Percentiles rank a stretch among this genome's conserved stretches.
Evolutionary conservation across 768 basidiomycete species (phyloP).

Genomic region (Punctularia strigosozonata): DNA sequence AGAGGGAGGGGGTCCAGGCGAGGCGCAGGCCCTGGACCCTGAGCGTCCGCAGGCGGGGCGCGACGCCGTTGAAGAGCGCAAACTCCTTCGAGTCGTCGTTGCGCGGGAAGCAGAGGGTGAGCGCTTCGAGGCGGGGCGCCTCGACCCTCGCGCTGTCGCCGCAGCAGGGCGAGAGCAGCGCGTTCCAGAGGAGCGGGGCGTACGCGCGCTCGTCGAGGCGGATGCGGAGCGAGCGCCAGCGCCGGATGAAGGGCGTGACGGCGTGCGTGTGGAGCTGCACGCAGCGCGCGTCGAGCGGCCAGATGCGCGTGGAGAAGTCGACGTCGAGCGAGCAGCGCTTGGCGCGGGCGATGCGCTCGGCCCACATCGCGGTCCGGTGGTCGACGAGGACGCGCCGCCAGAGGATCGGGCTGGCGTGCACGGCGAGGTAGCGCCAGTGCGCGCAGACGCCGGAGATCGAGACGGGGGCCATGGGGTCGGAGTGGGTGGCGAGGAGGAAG

Average conservation of each 20-base stretch:
- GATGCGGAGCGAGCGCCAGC: constrained; percentile 54
- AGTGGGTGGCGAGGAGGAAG: constrained; percentile 47
- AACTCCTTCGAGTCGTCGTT: constrained; percentile 68
- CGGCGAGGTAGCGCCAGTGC: constrained; percentile 48
- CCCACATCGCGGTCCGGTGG: constrained; percentile 45
- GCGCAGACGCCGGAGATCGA: constrained; percentile 59
- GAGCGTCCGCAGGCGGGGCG: constrained; percentile 42
- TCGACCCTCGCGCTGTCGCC: constrained; percentile 20
- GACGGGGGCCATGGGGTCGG: constrained; percentile 45
- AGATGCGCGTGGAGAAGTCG: constrained; percentile 21
- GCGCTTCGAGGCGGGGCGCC: constrained; percentile 36
- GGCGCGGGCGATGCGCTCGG: constrained; percentile 47
- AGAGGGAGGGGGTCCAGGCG: constrained; percentile 50
- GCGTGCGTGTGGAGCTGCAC: constrained; percentile 55
- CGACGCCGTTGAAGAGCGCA: constrained; percentile 45
- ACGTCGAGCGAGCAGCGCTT: constrained; percentile 52
- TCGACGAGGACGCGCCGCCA: constrained; percentile 52
- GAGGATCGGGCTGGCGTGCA: constrained; percentile 46
- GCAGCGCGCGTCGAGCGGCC: constrained; percentile 28
- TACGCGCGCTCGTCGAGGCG: constrained; percentile 40
- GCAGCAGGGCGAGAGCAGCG: too few relatives aligned
- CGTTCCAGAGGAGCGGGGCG: constrained; percentile 58
- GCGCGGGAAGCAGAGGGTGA: constrained; percentile 44
- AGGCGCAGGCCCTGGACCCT: constrained; percentile 56
- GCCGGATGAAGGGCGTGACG: constrained; percentile 33